These are phyloP conservation scores for Neurospora intermedia DNA, from an alignment of 495 filamentous ascomycete genomes.

Conservation along the genomic window DNA sequence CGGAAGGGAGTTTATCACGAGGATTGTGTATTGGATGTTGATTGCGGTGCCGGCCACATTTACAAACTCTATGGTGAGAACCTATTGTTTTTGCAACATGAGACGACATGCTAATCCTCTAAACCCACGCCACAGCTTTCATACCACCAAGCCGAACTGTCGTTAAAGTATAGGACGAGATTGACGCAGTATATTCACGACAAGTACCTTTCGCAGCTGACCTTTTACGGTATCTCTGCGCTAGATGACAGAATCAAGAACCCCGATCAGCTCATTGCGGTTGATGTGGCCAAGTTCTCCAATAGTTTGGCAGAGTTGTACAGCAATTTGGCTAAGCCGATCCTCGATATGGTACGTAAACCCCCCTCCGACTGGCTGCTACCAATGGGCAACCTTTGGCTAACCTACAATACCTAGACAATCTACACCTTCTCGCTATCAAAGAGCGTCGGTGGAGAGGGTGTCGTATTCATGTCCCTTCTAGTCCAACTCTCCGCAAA, in stretches of 20 bases:
- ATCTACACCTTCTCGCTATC: slow-evolving; percentile 94
- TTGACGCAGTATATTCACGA: slow-evolving; percentile 88
- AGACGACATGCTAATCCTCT: not conserved
- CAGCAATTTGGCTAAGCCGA: slow-evolving; percentile 92
- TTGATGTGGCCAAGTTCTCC: slow-evolving; percentile 92
- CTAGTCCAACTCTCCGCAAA: slow-evolving; percentile 86
- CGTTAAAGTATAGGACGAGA: slow-evolving; percentile 82
- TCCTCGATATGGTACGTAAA: slow-evolving; percentile 67
- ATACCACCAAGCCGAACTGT: slow-evolving; percentile 92
- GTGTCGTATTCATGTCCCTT: slow-evolving; percentile 85
- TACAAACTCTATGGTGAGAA: slow-evolving; percentile 90
- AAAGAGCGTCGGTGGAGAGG: slow-evolving; percentile 87
- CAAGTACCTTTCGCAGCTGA: slow-evolving; percentile 89
- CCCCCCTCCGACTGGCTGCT: not conserved
- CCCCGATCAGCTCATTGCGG: slow-evolving; percentile 92
- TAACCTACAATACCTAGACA: slow-evolving; percentile 22
- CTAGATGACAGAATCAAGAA: slow-evolving; percentile 98
- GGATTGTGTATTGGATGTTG: slow-evolving; percentile 96
- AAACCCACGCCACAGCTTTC: slow-evolving; percentile 51
- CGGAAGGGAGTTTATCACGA: slow-evolving; percentile 79
- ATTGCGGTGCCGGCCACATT: slow-evolving; percentile 97
- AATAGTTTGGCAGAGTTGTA: slow-evolving; percentile 92
- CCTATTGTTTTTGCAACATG: not conserved
- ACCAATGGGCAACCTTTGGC: slow-evolving; percentile 5
- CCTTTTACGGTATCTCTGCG: slow-evolving; percentile 92